These are phyloP conservation scores for Pseudogymnoascus pannorum DNA, from an alignment of 2,329 filamentous ascomycete species.

Conservation along the genomic window DNA sequence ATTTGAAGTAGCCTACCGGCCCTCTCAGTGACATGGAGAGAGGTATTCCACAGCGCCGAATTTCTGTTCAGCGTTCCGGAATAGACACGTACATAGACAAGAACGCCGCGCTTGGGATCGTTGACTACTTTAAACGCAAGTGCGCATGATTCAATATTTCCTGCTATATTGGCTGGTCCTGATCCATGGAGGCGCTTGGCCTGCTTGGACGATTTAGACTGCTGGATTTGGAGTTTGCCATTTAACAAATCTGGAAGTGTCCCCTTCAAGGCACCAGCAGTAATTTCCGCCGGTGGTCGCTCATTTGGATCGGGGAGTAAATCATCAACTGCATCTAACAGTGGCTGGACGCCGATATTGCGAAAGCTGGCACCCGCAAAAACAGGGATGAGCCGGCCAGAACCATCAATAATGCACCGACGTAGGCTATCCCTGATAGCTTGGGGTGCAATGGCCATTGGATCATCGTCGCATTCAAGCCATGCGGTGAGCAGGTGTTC, in stretches of 20 bases:
- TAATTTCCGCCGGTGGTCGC: slow-evolving; percentile 71
- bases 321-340: slow-evolving; percentile 82
- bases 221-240: slow-evolving; percentile 36
- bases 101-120: slow-evolving; percentile 74
- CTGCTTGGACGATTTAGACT: slow-evolving; percentile 26
- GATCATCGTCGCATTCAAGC: slow-evolving; percentile 68
- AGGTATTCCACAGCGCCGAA: slow-evolving; percentile 77
- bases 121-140: slow-evolving; percentile 90
- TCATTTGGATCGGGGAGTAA: slow-evolving; percentile 79
- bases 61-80: slow-evolving; percentile 72
- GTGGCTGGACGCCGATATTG: slow-evolving; percentile 87
- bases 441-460: slow-evolving; percentile 54
- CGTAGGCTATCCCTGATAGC: slow-evolving; percentile 69
- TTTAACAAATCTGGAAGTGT: slow-evolving; percentile 42
- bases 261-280: slow-evolving; percentile 51
- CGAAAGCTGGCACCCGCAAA: slow-evolving; percentile 90
- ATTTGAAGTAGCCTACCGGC: slow-evolving; percentile 80
- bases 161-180: slow-evolving; percentile 24
- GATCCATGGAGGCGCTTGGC: slow-evolving; percentile 19
- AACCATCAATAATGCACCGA: slow-evolving; percentile 57
- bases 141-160: slow-evolving; percentile 54
- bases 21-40: slow-evolving; percentile 69
- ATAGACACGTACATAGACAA: slow-evolving; percentile 91
- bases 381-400: slow-evolving; percentile 72
- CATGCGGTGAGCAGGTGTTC: slow-evolving; percentile 80